Base-by-base conservation (phyloP, 2,329 filamentous ascomycete genomes). In the Aspergillus sp. region DNA sequence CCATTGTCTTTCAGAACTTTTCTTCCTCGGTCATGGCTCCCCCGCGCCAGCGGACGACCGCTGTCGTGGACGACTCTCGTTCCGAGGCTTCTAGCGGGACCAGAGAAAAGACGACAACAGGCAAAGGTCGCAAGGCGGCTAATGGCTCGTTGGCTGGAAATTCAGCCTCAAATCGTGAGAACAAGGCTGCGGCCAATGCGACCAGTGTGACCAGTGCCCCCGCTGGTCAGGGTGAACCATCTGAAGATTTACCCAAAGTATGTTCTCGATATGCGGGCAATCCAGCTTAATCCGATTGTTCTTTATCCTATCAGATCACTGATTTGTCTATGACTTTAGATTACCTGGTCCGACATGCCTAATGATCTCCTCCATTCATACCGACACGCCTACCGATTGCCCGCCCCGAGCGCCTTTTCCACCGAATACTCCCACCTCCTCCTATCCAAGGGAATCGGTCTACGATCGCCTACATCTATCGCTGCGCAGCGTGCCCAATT, bases 361-460 rank as follows among this genome's bases (percentile, higher is more conserved):
- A 61, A 69, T 50, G 61, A 67, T 11, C 62, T 72, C 50, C 70
- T 75, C 37, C 69, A 74, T 54, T 65, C 69, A 48, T 75, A 75
- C 57, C 67, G 72, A 44, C 68, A 73, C 45, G 66, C 67, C 52
- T 69, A 74, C 52, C 71, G 67, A 52, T 62, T 75, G 30, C 54
- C 66, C 40, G 67, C 63, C n/a, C 66, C 70, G 26, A 65, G 66
- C 47, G 64, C 69, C 42, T 74, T 65, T 59, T 63, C 68, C 31
- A 66, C 59, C 35, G 60, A 66, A 43, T 72, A 74, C 53, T 72
- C 72, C 49, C 66, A 70, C 39, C 60, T 74, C 42, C 64, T 74
- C 40, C 69, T 77, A 33, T 66, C 69, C 3, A 63, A 64, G 41
- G 68, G 71, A 19, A 60, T 72, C 30, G 72, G 69, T n/a, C 57